Base-by-base conservation (phyloP, 805 yeast genomes). In the Teunomyces panamensis region DNA sequence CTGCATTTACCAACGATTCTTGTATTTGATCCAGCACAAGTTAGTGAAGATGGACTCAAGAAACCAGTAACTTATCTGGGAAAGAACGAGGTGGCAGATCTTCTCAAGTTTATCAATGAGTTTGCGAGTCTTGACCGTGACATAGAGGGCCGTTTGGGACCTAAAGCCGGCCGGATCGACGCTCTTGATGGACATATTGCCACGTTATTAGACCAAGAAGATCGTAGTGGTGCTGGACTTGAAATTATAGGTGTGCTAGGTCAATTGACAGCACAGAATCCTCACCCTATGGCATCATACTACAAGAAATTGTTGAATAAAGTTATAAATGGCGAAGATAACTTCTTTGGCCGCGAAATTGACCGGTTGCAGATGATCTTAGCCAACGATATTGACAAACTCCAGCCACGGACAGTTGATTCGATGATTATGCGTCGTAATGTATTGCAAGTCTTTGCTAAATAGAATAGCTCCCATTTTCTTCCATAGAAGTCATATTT, bases 1-100 rank as follows among this genome's bases (percentile, higher is more conserved):
- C 53, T 61, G 11, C 64, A 69, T 6, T 77, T 69, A 61, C 90
- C 91, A 10, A 75, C 85, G 0, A 63, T 85, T n/a, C 54, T 82
- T 35, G 77, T 62, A 49, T 74, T 84, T 57, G 69, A 67, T 43
- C 66, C 69, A 1, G 28, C 42, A 2, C 49, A 50, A 29, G 45
- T 48, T 4, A 58, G 55, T 24, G 54, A 45, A 14, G 65, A 67
- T 46, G 64, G 62, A 2, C 32, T 55, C 27, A 59, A 53, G 20
- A 49, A 60, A 13, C 74, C 74, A 1, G 45, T 49, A 5, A 33
- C 49, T n/a, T 71, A 58, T 48, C 50, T 52, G 35, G 73, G 68
- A 1, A 61, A 57, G 14, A 48, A 58, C 17, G 48, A 55, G 11
- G 39, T 67, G 14, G 53, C 51, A 4, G 43, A 45, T 1, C 49